Conservation (phyloP, 2,329 filamentous ascomycete species). For the Phialophora chinensis region DNA sequence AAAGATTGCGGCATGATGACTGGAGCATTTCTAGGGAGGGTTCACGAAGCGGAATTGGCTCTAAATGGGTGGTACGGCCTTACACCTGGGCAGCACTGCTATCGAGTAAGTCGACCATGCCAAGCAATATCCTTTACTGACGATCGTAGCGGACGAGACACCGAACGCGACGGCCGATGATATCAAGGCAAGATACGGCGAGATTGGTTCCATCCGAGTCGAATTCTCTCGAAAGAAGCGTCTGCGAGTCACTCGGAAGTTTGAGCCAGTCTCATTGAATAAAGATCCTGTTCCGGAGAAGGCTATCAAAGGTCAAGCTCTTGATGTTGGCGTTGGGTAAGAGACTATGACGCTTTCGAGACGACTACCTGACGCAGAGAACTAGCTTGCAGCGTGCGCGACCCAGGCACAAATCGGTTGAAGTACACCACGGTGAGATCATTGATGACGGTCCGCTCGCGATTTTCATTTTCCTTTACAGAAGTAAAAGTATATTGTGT, state of each 20-base stretch:
- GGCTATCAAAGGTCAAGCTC: neutral
- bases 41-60: neutral
- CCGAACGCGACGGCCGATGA: neutral
- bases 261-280: neutral
- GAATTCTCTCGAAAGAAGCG: slow-evolving; percentile 8
- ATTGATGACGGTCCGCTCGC: neutral
- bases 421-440: neutral
- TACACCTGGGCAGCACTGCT: neutral
- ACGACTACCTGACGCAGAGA: neutral
- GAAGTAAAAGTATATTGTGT: neutral
- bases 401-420: neutral
- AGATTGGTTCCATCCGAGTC: slow-evolving; percentile 22
- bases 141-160: slow-evolving; percentile 8
- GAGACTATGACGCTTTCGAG: neutral
- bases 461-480: neutral
- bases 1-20: neutral
- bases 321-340: slow-evolving; percentile 1
- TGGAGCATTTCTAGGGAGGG: neutral
- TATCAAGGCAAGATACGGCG: slow-evolving; percentile 6
- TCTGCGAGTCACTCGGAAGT: neutral
- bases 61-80: neutral
- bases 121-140: neutral
- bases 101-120: neutral
- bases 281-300: neutral
- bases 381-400: neutral